Base-by-base conservation (phyloP, 1,284 basidiomycete species). In the Retiboletus flavoniger region DNA sequence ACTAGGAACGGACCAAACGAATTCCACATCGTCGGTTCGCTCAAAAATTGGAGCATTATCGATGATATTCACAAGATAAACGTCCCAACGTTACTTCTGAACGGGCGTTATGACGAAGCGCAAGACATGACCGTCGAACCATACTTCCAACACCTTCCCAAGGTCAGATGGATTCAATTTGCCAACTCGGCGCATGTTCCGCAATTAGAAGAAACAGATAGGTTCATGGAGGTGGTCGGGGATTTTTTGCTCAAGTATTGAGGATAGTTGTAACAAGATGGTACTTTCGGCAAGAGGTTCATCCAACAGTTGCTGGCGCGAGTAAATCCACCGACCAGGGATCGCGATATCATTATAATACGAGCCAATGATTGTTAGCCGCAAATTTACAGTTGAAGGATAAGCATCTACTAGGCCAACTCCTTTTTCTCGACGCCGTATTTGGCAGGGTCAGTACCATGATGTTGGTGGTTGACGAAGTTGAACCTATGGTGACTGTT, bases 401-500 rank as follows among this genome's bases (percentile, higher is more conserved):
- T 24, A 26, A 42, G 16, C 19, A 48, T 60, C 55, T 63, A 68
- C 59, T 56, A 63, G 39, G 55, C 59, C 40, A 53, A 38, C 43
- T 73, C 72, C 39, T 63, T 71, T 51, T 62, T 60, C 52, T 64
- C 69, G 42, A 76, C 76, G 35, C 75, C 79, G 64, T 95, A 96
- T 73, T 93, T 95, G 58, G 85, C 81, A 26, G 87, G 81, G 68
- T 95, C 91, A 26, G 87, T 85, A 11, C 93, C 93, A 70, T 97
- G 94, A 71, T 86, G 75, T 52, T 84, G 85, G 74, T 97, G 94
- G 73, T 95, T 89, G 65, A 94, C 93, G 54, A 95, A 76, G 77
- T 97, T 96, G 76, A 96, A 85, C 93, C 92, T 95, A 64, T 29
- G 47, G 62, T 21, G 59, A 49, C 35, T 28, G 35, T 59, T 38